These are phyloP conservation scores for Neofusicoccum parvum DNA, from an alignment of 2,329 filamentous ascomycete genomes.

Conservation along the genomic window DNA sequence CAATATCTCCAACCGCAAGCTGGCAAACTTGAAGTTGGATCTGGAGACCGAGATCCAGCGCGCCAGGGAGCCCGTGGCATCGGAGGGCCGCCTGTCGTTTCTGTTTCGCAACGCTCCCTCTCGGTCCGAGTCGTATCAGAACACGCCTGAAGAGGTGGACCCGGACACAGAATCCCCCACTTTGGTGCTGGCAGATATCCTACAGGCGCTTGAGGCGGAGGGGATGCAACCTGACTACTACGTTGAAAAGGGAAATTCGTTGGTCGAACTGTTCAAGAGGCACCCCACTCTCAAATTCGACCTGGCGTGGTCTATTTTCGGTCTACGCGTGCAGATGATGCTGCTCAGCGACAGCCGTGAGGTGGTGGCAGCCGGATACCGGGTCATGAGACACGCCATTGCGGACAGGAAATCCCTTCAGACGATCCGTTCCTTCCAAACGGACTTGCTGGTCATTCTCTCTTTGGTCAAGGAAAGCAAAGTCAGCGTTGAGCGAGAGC, in stretches of 20 bases:
- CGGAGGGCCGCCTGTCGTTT: slow-evolving; percentile 57
- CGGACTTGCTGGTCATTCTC: slow-evolving; percentile 87
- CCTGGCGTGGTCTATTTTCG: slow-evolving; percentile 93
- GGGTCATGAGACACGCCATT: slow-evolving; percentile 91
- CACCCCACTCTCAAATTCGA: slow-evolving; percentile 95
- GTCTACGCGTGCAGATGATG: slow-evolving; percentile 91
- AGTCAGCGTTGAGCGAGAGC: slow-evolving; percentile 94
- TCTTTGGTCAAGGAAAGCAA: slow-evolving; percentile 95
- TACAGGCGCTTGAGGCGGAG: slow-evolving; percentile 85
- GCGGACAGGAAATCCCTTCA: slow-evolving; percentile 87
- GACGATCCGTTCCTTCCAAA: slow-evolving; percentile 84
- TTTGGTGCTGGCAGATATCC: slow-evolving; percentile 83
- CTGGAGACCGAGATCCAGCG: slow-evolving; percentile 63
- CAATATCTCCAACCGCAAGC: slow-evolving; percentile 78
- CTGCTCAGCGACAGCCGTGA: slow-evolving; percentile 93
- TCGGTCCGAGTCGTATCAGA: slow-evolving; percentile 53
- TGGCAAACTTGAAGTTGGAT: slow-evolving; percentile 61
- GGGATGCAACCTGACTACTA: slow-evolving; percentile 94
- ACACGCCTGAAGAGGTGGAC: slow-evolving; percentile 60
- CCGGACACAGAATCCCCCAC: slow-evolving; percentile 83
- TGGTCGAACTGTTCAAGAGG: slow-evolving; percentile 95
- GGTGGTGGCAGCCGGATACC: slow-evolving; percentile 91
- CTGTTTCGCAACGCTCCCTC: slow-evolving; percentile 60
- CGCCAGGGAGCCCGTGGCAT: slow-evolving; percentile 57
- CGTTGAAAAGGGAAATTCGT: slow-evolving; percentile 84